A percentile compares a stretch with the other conserved stretches of the same genome.
These are phyloP conservation scores for Breviolum minutum DNA, from an alignment of 73 alveolate species.

Conservation along the genomic window DNA sequence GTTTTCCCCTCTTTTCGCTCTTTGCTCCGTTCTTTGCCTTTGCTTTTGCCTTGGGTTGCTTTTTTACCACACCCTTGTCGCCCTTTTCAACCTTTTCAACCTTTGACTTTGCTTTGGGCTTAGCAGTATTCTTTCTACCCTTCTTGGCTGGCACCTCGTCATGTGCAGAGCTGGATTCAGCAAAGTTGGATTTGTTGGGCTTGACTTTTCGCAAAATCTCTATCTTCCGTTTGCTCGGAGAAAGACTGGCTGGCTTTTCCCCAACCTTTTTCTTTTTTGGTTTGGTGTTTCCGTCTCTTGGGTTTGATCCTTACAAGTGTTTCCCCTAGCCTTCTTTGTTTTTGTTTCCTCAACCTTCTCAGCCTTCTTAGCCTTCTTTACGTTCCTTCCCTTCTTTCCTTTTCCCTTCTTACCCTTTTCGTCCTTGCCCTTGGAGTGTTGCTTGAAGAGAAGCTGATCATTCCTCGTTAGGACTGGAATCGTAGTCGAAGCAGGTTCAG, in stretches of 20 bases:
- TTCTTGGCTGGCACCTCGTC: background rate
- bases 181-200: background rate
- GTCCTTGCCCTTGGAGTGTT: background rate
- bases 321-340: no score
- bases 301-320: no score
- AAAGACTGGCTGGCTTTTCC: background rate
- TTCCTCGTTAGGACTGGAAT: constrained; percentile 23
- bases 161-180: no score
- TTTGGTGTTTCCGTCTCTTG: background rate
- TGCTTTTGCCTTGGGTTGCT: background rate
- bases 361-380: no score
- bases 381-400: background rate
- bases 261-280: background rate
- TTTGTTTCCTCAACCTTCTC: no score
- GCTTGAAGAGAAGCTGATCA: background rate
- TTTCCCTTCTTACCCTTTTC: background rate
- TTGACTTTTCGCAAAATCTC: background rate
- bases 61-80: background rate
- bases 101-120: background rate
- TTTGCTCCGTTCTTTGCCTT: background rate
- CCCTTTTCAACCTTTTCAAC: background rate
- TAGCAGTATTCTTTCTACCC: background rate
- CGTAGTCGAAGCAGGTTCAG: no score
- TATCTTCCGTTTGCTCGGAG: constrained; percentile 5
- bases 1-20: background rate